These are phyloP conservation scores for Mycoemilia scoparia DNA, from an alignment of 192 early-diverging fungal genomes.

Conservation along the genomic window DNA sequence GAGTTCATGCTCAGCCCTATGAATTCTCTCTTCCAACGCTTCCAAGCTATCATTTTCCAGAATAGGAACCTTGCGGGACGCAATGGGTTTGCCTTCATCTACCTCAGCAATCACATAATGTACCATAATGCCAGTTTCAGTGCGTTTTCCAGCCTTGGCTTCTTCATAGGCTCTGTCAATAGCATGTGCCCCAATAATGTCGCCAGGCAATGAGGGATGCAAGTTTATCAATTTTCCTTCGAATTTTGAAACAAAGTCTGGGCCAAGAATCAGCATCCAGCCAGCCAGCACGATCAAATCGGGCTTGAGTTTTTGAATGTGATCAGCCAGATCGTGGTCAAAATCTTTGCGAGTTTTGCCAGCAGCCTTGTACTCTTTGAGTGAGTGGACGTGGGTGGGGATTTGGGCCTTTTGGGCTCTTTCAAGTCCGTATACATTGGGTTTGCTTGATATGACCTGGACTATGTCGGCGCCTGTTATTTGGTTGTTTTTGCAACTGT, in stretches of 20 bases:
- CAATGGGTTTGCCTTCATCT: constrained; percentile 80
- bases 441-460: constrained; percentile 80
- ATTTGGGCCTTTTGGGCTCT: constrained; percentile 68
- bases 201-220: constrained; percentile 89
- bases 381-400: constrained; percentile 58
- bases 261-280: constrained; percentile 95
- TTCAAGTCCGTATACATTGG: constrained; percentile 70
- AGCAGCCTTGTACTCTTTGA: constrained; percentile 69
- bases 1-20: constrained; percentile 69
- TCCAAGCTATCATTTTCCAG: constrained; percentile 55
- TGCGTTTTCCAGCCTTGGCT: constrained; percentile 53
- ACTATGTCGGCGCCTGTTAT: constrained; percentile 45
- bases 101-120: constrained; percentile 93
- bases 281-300: constrained; percentile 88
- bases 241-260: constrained; percentile 63
- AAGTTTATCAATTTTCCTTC: constrained; percentile 70
- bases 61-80: constrained; percentile 63
- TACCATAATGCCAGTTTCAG: constrained; percentile 70
- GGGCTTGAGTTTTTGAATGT: constrained; percentile 40
- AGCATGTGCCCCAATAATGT: constrained; percentile 92
- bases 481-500: constrained; percentile 35
- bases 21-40: constrained; percentile 74
- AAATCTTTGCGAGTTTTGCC: constrained; percentile 75
- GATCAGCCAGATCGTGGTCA: constrained; percentile 64
- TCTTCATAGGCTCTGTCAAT: constrained; percentile 90